Evolutionary conservation across 305 asterid species (phyloP), one percentile per base, ranked within the genome.

Genomic region (Caryopteris hybrid): DNA sequence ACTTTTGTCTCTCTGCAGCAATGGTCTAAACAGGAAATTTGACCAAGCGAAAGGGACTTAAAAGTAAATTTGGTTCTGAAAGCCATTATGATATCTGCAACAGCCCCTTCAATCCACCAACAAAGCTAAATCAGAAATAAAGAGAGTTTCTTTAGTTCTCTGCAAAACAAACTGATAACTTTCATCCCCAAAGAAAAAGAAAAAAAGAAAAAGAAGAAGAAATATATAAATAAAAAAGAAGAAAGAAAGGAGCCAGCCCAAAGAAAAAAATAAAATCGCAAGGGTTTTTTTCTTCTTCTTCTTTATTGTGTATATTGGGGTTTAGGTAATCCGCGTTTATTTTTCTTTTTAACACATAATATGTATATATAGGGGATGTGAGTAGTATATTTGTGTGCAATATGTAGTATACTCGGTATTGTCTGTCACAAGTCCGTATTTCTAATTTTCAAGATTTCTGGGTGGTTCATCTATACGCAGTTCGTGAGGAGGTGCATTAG

Each of bases 21-120:
- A 18, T 29, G 65, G 79, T 31, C 61, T 63, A 42, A 66, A 33
- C 31, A n/a, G 70, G 25, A 76, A 76, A 69, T 66, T 75, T 52
- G 76, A 56, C 66, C n/a, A 69, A 46, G 10, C 60, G 33, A 46
- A 11, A 65, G 79, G 80, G 76, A 21, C 73, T 41, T 2, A 45
- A 61, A 27, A 8, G 82, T 64, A 76, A 81, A 71, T 60, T 65
- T 21, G n/a, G 0, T 68, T 61, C 58, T 14, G 65, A 68, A 53
- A 71, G 74, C 69, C 78, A 74, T 78, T 72, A 66, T 65, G 79
- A 78, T 81, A 78, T 73, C 81, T 75, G 76, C 79, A 45, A 61
- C 80, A 66, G 74, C 75, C 69, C 59, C 78, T 74, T 64, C 80
- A 74, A 76, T 79, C 79, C 78, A 68, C 80, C 84, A 82, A 69